These are phyloP conservation scores for Solanum phureja DNA, from an alignment of 257 asterid species.

Conservation along the genomic window DNA sequence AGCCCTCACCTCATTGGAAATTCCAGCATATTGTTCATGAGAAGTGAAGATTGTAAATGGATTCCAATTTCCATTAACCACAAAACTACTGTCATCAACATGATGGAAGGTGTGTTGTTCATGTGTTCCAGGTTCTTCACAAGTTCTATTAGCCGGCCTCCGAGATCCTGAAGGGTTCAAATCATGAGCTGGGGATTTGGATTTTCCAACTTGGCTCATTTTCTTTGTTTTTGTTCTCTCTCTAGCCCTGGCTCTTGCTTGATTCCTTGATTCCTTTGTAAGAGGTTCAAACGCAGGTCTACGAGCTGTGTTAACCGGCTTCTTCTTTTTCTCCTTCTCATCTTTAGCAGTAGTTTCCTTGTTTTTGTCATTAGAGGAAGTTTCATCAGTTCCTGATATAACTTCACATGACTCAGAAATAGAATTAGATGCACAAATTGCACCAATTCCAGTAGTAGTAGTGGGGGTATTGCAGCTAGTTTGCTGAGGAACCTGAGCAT, in stretches of 20 bases:
- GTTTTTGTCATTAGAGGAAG: neutral
- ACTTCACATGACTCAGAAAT: slow-evolving; percentile 23
- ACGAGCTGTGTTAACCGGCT: slow-evolving; percentile 8
- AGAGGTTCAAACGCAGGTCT: slow-evolving; percentile 4
- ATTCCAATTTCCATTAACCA: slow-evolving; percentile 13
- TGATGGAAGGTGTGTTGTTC: neutral
- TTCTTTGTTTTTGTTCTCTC: slow-evolving; percentile 56
- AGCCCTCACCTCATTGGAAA: slow-evolving; percentile 5
- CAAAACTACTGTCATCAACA: neutral
- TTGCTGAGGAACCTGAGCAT: neutral
- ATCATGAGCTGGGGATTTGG: neutral
- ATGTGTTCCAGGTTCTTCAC: neutral
- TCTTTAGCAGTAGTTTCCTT: neutral
- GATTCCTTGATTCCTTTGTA: slow-evolving; percentile 43
- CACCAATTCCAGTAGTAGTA: slow-evolving; percentile 1
- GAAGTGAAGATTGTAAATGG: slow-evolving; percentile 2
- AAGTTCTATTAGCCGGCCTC: neutral
- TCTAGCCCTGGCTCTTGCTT: slow-evolving; percentile 67
- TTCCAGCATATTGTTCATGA: slow-evolving; percentile 8
- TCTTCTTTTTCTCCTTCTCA: neutral
- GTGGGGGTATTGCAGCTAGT: neutral
- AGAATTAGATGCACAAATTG: slow-evolving; percentile 2
- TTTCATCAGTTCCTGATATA: slow-evolving; percentile 14
- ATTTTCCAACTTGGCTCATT: slow-evolving; percentile 1
- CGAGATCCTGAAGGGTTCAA: neutral